These are phyloP conservation scores for Cardamine occulta DNA, from an alignment of 345 rosid species.

Conservation along the genomic window DNA sequence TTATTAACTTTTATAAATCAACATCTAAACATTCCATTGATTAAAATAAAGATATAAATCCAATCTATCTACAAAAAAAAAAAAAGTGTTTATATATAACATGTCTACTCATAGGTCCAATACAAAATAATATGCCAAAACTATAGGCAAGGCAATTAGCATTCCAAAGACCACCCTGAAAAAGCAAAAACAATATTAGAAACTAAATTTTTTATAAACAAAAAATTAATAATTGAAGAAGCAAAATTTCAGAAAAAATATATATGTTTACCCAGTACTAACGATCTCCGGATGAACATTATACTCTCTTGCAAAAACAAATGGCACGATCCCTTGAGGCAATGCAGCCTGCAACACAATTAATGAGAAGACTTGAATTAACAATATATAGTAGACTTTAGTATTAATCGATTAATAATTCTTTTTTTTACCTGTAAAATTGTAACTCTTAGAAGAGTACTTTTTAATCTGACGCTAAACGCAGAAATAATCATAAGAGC, in stretches of 20 bases:
- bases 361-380: neutral
- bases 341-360: slow-evolving; percentile 72
- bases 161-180: slow-evolving; percentile 84
- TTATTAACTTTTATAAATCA: slow-evolving; percentile 16
- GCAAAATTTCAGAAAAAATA: neutral
- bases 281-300: slow-evolving; percentile 74
- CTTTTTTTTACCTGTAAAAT: slow-evolving; percentile 64
- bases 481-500: slow-evolving; percentile 73
- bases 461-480: slow-evolving; percentile 52
- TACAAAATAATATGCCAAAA: slow-evolving; percentile 71
- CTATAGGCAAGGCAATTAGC: slow-evolving; percentile 77
- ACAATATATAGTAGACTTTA: neutral
- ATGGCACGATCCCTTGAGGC: slow-evolving; percentile 89
- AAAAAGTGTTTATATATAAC: slow-evolving; percentile 8
- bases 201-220: neutral
- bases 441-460: slow-evolving; percentile 56
- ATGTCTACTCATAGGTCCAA: slow-evolving; percentile 57
- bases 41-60: slow-evolving; percentile 13
- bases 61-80: neutral
- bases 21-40: slow-evolving; percentile 1
- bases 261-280: slow-evolving; percentile 63
- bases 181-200: neutral
- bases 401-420: neutral
- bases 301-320: slow-evolving; percentile 90
- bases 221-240: neutral